Evolutionary conservation across 1,284 basidiomycete species (phyloP), one percentile per base, ranked within the genome.

Genomic region (Puccinia sorghi): DNA sequence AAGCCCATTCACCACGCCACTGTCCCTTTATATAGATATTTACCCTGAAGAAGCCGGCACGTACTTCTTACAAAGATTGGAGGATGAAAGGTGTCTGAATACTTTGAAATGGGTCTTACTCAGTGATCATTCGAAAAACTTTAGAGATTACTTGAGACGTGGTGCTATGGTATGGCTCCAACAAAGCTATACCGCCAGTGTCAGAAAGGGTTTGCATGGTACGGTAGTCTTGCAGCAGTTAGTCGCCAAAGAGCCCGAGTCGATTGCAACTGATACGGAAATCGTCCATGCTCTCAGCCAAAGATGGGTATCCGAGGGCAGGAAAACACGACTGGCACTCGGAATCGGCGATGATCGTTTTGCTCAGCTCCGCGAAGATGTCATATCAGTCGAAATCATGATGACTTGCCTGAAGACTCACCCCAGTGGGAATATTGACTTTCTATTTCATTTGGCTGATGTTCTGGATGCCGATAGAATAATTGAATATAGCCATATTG

Each of bases 1-100:
- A 67, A 97, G 92, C 81, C 94, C 95, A 0, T 98, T 99, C 86
- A 97, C 96, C 0, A 91, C 93, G 81, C 95, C 95, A 25, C 86
- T 99, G 59, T 93, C 92, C 20, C 91, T 91, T 84, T 99, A 93
- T 85, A 88, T 99, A 37, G 90, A 98, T 85, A 89, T 93, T 32
- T 99, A 97, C 85, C 91, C 94, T 2, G 86, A 86, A 2, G 93
- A 97, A 82, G 91, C 93, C 3, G 88, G 93, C 27, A 89, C 92
- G 77, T 93, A 93, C 84, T 92, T 99, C 84, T 88, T 97, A 82
- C 89, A 89, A 32, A 89, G 92, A 82, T 86, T 99, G 27, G 87
- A 90, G 64, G 90, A 84, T 75, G 80, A 82, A 50, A 80, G 81
- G 52, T 82, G 84, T 70, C 80, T 84, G 66, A 71, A 56, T 15